Percentiles rank a stretch among this genome's conserved stretches.
Conservation (phyloP, 2,329 filamentous ascomycete genomes). For the Cladosporium sp. region DNA sequence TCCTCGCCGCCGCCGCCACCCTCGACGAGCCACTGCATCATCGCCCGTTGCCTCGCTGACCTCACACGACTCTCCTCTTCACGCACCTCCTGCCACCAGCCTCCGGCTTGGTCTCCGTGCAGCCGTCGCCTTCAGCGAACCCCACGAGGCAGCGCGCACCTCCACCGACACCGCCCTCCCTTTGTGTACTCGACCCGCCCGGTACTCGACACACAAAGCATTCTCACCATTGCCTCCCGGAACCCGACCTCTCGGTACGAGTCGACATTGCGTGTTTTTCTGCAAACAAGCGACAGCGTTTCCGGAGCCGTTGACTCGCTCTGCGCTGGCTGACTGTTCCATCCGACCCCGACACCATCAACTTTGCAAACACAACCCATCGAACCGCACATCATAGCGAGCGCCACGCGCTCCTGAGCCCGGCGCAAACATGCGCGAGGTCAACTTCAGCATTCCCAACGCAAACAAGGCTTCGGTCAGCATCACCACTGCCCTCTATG, state of each 20-base stretch:
- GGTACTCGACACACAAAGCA: slow-evolving; percentile 14
- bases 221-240: background rate
- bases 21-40: background rate
- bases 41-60: background rate
- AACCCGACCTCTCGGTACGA: background rate
- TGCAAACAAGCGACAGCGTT: slow-evolving; percentile 11
- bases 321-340: slow-evolving; percentile 10
- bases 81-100: background rate
- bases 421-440: slow-evolving; percentile 83
- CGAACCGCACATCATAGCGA: slow-evolving; percentile 7
- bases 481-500: slow-evolving; percentile 97
- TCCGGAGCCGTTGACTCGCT: slow-evolving; percentile 1
- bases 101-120: slow-evolving; percentile 7
- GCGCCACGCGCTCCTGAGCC: slow-evolving; percentile 16
- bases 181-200: slow-evolving; percentile 14
- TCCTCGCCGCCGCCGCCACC: background rate
- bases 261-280: background rate
- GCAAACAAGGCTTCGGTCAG: slow-evolving; percentile 99
- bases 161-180: slow-evolving; percentile 13
- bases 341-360: slow-evolving; percentile 5
- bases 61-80: background rate
- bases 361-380: slow-evolving; percentile 10
- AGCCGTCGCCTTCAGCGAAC: slow-evolving; percentile 9
- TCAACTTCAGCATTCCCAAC: slow-evolving; percentile 99
- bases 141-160: slow-evolving; percentile 14